A percentile compares a stretch with the other conserved stretches of the same genome.
phyloP scores from a whole-genome alignment of 306 rosid genomes.

The Rubus parviflorus region DNA sequence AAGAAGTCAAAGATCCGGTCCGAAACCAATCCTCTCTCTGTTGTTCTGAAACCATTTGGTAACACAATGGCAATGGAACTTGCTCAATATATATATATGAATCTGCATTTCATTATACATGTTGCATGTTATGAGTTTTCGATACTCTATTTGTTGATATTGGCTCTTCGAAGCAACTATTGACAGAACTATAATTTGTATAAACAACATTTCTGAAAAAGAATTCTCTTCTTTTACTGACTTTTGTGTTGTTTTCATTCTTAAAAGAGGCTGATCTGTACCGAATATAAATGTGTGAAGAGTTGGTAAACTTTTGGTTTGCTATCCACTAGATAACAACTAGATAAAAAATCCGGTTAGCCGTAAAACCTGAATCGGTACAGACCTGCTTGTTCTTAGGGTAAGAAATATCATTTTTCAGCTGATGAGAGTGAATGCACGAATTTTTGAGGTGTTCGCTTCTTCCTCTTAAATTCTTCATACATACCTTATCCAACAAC shows the following conservation, averaged over 20 bases:
- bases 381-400: neutral
- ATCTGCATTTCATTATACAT: neutral
- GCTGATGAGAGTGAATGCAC: neutral
- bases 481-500: too few relatives aligned
- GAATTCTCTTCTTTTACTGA: neutral
- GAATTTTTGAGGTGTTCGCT: neutral
- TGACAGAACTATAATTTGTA: neutral
- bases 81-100: neutral
- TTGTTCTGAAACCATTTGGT: neutral
- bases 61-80: neutral
- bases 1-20: too few relatives aligned
- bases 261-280: neutral
- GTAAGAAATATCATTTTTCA: neutral
- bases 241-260: neutral
- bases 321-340: neutral
- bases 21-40: neutral
- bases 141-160: neutral
- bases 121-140: neutral
- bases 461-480: neutral
- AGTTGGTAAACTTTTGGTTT: neutral
- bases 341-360: neutral
- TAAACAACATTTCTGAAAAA: neutral
- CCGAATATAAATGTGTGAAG: neutral
- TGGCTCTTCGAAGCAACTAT: neutral
- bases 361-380: neutral